A percentile compares a stretch with the other conserved stretches of the same genome.
These are phyloP conservation scores for Batrachochytrium dendrobatidis DNA, from an alignment of 371 early-diverging fungal genomes.

Conservation along the genomic window DNA sequence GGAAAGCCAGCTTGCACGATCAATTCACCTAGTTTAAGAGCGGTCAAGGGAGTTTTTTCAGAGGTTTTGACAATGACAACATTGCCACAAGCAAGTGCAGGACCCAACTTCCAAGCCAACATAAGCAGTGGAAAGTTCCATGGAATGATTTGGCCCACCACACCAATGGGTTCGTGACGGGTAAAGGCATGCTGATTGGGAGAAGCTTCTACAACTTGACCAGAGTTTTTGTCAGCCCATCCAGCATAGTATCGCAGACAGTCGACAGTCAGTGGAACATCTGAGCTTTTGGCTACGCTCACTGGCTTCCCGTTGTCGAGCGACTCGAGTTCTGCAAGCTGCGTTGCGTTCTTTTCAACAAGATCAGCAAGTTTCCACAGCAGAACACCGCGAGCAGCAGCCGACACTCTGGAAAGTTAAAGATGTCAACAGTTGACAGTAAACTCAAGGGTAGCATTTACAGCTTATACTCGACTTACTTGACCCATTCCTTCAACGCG, in stretches of 20 bases:
- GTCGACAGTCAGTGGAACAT: conserved; percentile 8
- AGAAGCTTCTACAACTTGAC: conserved; percentile 23
- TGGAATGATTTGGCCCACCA: conserved; percentile 31
- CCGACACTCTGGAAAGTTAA: conserved; percentile 10
- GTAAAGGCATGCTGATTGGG: conserved; percentile 20
- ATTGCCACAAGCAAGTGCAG: conserved; percentile 2
- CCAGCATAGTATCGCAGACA: conserved; percentile 30
- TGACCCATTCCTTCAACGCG: background rate
- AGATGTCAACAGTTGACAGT: background rate
- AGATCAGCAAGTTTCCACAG: conserved; percentile 64
- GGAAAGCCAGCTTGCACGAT: conserved; percentile 78
- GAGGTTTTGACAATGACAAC: conserved; percentile 62
- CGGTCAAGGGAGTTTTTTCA: conserved; percentile 78
- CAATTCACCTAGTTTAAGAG: conserved; percentile 68
- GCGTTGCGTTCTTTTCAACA: conserved; percentile 61
- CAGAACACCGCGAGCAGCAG: conserved; percentile 20
- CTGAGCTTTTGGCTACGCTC: conserved; percentile 34
- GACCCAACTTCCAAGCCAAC: conserved; percentile 2
- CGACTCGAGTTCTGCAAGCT: conserved; percentile 73
- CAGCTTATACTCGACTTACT: conserved; percentile 12
- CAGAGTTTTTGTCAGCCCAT: conserved; percentile 35
- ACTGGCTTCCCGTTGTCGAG: conserved; percentile 80
- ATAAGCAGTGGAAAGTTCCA: conserved; percentile 27
- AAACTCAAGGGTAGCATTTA: background rate
- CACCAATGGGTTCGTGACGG: conserved; percentile 32